These are phyloP conservation scores for Phytophthora niederhauseri DNA, from an alignment of 352 stramenopile genomes.

Conservation along the genomic window DNA sequence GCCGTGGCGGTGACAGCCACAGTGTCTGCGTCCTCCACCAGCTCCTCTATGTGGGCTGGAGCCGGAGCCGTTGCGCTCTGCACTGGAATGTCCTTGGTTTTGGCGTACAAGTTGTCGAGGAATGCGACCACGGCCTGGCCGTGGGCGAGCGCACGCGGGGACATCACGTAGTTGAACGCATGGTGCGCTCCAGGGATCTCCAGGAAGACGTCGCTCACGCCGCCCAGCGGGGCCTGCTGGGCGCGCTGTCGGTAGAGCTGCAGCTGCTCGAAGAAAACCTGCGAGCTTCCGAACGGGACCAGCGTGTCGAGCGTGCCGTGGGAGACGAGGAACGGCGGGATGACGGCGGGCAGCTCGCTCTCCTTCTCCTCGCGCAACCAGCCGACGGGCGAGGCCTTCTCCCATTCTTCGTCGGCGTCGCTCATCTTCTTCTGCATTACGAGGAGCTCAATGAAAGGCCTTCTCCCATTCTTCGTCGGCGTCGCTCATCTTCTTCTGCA, in stretches of 20 bases:
- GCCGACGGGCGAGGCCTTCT: conserved; percentile 61
- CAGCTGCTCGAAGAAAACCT: conserved; percentile 69
- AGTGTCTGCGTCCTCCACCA: background rate
- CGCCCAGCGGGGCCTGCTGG: conserved; percentile 16
- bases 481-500: conserved; percentile 65
- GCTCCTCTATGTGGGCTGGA: conserved; percentile 8
- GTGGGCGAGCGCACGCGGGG: conserved; percentile 67
- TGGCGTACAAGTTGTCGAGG: conserved; percentile 57
- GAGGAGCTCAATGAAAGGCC: conserved; percentile 74
- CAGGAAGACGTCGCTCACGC: conserved; percentile 68
- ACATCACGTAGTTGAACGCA: conserved; percentile 80
- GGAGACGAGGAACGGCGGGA: conserved; percentile 80
- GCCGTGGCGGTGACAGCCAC: background rate
- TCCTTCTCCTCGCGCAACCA: conserved; percentile 53
- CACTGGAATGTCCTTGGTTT: conserved; percentile 43
- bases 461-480: conserved; percentile 53
- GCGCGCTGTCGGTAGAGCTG: conserved; percentile 42
- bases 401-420: conserved; percentile 50
- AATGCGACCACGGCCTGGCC: conserved; percentile 72
- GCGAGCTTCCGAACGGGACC: conserved; percentile 74
- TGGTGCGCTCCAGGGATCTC: conserved; percentile 66
- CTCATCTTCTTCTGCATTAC: conserved; percentile 73
- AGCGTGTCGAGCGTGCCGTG: conserved; percentile 76
- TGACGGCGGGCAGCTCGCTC: conserved; percentile 28
- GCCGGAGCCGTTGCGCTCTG: background rate